Evolutionary conservation across 176 grass and related monocot genomes (phyloP), one percentile per base, ranked within the genome.

Genomic region (Cenchrus fungigraminus): DNA sequence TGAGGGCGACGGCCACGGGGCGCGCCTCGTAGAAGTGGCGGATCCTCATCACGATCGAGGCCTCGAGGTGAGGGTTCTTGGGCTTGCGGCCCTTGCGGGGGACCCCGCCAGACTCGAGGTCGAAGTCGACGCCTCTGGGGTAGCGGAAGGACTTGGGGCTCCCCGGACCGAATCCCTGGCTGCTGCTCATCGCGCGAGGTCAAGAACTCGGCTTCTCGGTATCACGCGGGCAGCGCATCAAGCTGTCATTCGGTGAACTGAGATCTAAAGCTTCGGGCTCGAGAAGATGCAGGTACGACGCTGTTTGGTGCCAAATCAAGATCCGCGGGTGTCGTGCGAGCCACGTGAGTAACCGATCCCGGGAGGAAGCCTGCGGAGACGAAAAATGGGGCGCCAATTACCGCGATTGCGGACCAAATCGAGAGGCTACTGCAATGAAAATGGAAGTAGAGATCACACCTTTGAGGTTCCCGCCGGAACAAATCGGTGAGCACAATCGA

Each of bases 101-200:
- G 31, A 78, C 71, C 78, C 91, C 97, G 25, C 25, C 25, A 25
- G 90, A 87, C 84, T 96, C 91, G 50, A 95, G 71, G 81, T 98
- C 97, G 47, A 96, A 88, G 56, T 98, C 93, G 16, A 29, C 87
- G 49, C 95, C 90, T 10, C 58, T 83, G 51, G 90, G 89, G 88
- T 95, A 98, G 77, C 88, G 89, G 82, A 96, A 92, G 37, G 97
- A 89, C 52, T 87, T 90, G 83, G 93, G 90, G 62, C 91, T 98
- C 79, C 91, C 92, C 25, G 91, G 51, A 34, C 92, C 89, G 77
- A 90, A 95, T 59, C 91, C 86, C 76, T 88, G 87, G 80, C 88
- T 95, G 80, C 64, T 95, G 80, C 64, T 94, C 91, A 95, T 98
- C 19, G 68, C 84, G 87, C 19, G 68, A 81, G 84, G 68, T 82